Percentiles rank a stretch among this genome's conserved stretches.
Conservation (phyloP, 495 filamentous ascomycete genomes). For the Arthonia radiata region DNA sequence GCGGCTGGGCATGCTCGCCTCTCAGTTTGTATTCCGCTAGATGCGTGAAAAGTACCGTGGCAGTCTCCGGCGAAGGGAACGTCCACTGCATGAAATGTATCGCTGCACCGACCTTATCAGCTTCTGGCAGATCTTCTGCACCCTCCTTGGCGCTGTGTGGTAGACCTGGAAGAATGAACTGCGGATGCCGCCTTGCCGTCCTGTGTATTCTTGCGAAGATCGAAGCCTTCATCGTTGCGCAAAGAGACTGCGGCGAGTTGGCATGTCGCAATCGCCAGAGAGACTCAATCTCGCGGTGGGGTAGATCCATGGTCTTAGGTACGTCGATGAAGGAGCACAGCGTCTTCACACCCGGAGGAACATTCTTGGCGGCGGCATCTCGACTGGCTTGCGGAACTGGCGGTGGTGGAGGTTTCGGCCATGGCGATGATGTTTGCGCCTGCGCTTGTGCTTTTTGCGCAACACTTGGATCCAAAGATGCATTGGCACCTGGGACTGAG, state of each 20-base stretch:
- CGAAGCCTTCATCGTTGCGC: conserved; percentile 47
- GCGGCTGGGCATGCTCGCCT: conserved; percentile 68
- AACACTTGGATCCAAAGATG: conserved; percentile 12
- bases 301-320: conserved; percentile 43
- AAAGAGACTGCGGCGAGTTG: conserved; percentile 39
- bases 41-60: conserved; percentile 77
- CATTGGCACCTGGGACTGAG: conserved; percentile 28
- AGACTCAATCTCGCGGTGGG: conserved; percentile 56
- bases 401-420: conserved; percentile 3
- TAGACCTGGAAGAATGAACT: conserved; percentile 79
- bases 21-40: conserved; percentile 78
- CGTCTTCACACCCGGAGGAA: conserved; percentile 40
- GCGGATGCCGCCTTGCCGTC: conserved; percentile 47
- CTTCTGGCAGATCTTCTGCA: conserved; percentile 4
- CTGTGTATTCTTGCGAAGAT: conserved; percentile 43
- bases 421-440: conserved; percentile 5
- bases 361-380: conserved; percentile 7
- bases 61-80: conserved; percentile 37
- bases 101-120: conserved; percentile 33
- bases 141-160: conserved; percentile 16
- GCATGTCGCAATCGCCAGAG: conserved; percentile 86
- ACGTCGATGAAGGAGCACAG: conserved; percentile 68
- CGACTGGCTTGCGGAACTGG: conserved; percentile 5
- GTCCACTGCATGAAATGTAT: conserved; percentile 68
- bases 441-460: neutral